Conservation (phyloP, 2,329 filamentous ascomycete genomes). For the Pezicula radicicola region DNA sequence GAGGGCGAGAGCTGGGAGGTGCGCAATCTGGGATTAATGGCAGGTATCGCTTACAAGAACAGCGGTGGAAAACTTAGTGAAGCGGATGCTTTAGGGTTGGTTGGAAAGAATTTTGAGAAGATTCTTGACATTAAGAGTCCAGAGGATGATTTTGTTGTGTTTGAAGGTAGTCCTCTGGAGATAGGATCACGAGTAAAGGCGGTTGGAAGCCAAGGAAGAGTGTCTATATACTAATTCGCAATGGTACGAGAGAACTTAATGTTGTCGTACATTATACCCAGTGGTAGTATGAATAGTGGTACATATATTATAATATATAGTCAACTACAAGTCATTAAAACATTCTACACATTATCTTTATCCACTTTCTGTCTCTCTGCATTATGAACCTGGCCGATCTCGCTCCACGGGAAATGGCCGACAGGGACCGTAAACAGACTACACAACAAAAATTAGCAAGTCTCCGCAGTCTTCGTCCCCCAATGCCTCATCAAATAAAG, state of each 20-base stretch:
- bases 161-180: slow-evolving; percentile 60
- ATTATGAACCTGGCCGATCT: neutral
- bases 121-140: slow-evolving; percentile 46
- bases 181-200: slow-evolving; percentile 54
- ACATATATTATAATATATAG: no score
- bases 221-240: neutral
- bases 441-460: neutral
- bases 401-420: slow-evolving; percentile 10
- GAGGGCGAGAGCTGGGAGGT: slow-evolving; percentile 56
- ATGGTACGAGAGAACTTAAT: no score
- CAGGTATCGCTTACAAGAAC: slow-evolving; percentile 58
- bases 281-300: no score
- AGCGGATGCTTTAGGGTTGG: slow-evolving; percentile 52
- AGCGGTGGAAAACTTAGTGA: slow-evolving; percentile 50
- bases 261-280: no score
- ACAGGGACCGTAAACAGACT: slow-evolving; percentile 13
- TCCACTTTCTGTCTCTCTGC: neutral
- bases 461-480: neutral
- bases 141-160: slow-evolving; percentile 55
- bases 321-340: no score
- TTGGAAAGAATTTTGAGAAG: slow-evolving; percentile 54
- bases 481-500: neutral
- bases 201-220: neutral
- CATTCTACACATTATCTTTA: neutral
- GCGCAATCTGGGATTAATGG: slow-evolving; percentile 55